These are phyloP conservation scores for Xylariaceae sp. DNA, from an alignment of 2,329 filamentous ascomycete species.

Conservation along the genomic window DNA sequence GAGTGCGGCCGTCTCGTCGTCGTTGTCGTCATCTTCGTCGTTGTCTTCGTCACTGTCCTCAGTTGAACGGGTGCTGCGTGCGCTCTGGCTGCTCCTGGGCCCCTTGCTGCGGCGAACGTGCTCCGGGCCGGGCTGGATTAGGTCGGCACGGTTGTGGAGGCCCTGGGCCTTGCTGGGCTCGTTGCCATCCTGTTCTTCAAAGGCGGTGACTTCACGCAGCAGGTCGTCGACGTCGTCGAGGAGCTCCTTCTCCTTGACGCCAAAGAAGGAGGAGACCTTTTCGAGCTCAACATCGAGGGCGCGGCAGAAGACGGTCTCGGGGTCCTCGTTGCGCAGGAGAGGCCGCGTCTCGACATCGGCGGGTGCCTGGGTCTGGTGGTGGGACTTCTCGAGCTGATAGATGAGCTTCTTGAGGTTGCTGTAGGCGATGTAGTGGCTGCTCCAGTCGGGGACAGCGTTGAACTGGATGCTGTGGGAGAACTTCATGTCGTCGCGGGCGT, in stretches of 20 bases:
- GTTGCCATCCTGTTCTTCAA: conserved; percentile 51
- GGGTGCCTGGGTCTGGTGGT: conserved; percentile 57
- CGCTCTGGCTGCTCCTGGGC: conserved; percentile 34
- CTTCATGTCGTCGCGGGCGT: conserved; percentile 88
- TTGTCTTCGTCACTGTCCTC: conserved; percentile 62
- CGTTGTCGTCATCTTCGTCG: conserved; percentile 37
- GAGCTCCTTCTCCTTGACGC: conserved; percentile 84
- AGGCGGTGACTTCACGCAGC: conserved; percentile 69
- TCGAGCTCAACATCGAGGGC: conserved; percentile 87
- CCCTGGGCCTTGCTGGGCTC: conserved; percentile 41
- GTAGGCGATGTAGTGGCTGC: conserved; percentile 95
- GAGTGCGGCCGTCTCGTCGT: conserved; percentile 54
- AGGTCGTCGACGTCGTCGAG: conserved; percentile 76
- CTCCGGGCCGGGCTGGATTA: conserved; percentile 29
- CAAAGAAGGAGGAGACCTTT: conserved; percentile 90
- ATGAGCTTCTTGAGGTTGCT: conserved; percentile 99
- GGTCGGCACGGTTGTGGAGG: conserved; percentile 25
- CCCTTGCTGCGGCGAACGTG: conserved; percentile 39
- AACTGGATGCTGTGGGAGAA: conserved; percentile 99
- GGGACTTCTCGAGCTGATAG: conserved; percentile 87
- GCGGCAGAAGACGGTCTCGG: conserved; percentile 77
- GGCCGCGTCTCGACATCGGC: conserved; percentile 82
- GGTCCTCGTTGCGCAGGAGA: conserved; percentile 70
- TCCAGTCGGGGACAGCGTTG: conserved; percentile 99
- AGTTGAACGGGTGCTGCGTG: conserved; percentile 45